Base-by-base conservation (phyloP, 2,329 filamentous ascomycete species). In the Xylariaceae sp. region DNA sequence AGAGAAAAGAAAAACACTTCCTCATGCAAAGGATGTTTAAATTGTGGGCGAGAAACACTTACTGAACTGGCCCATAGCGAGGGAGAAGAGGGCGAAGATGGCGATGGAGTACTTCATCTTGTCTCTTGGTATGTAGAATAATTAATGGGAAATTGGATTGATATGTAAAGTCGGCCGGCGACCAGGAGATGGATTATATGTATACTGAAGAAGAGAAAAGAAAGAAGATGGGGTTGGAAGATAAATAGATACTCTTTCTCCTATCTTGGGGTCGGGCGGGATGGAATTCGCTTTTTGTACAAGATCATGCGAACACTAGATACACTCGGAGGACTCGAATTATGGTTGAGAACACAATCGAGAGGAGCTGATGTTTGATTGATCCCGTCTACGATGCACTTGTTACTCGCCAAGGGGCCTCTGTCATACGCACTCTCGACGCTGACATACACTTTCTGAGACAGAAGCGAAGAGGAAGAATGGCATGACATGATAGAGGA, bases 91-190 rank as follows among this genome's bases (percentile, higher is more conserved):
- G 46, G 70, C 61, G 50, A 72, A 59, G 46, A 75, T 41, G 52
- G 66, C 62, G 51, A 70, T 45, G 43, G 68, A 65, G 67, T 69
- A 70, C 66, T 74, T 69, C 73, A 77, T 77, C 43, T 65, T 75
- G 67, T 61, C 56, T 51, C 54, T 40, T 52, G 48, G 36, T 27
- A 40, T 52, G 28, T 37, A 46, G 42, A 41, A 41, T 47, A 46
- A 36, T 45, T 47, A 41, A 42, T 51, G 40, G 36, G 40, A 53
- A 44, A 50, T 44, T 50, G 37, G 49, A 57, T 45, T 50, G 56
- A 57, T 59, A 59, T 54, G 70, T 74, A n/a, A n/a, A n/a, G n/a
- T n/a, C 70, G 71, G 56, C 70, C 71, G 68, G 71, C 71, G 71
- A 74, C 70, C 56, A 64, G 62, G 57, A 61, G 54, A 54, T 58